Evolutionary conservation across 2,329 filamentous ascomycete species (phyloP), one percentile per base, ranked within the genome.

Genomic region (Atkinsonella hypoxylon): DNA sequence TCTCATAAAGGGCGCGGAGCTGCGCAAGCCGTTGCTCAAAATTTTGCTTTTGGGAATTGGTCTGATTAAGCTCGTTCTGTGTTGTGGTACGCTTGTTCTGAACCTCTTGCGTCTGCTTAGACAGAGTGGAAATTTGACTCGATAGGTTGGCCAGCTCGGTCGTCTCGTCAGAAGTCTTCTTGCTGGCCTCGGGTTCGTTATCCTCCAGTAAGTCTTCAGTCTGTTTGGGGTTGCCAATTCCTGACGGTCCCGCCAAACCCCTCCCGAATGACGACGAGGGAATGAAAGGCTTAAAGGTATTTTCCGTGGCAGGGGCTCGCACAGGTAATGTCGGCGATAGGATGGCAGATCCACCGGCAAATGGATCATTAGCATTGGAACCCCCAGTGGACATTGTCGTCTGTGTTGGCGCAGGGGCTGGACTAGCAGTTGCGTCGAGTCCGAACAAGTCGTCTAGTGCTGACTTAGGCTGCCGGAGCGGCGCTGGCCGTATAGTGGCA

Each of bases 371-470:
- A 49, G 67, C 75, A 63, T 61, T 74, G 13, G 89, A 89, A 31
- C 85, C 84, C 47, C 89, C 88, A 20, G 89, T 91, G 5, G 82
- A 82, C 62, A 87, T 76, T 11, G 79, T 69, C 15, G 74, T 65
- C 57, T 85, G 81, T 38, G 77, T 69, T 47, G 83, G 77, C 9
- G 78, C 72, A 17, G 77, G 70, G 17, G 77, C 71, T 10, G 74
- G 66, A 42, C 72, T 62, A 51, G 73, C 57, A 20, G 66, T 51
- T 61, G 73, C 79, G 64, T 97, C 91, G 18, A 98, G 76, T 1
- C 90, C 91, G 62, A 98, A 97, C 15, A 98, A 72, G 66, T 98
- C 93, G 54, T 98, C 91, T 11, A 94, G 78, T 42, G 91, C 90
- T 49, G 91, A 93, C 59, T 87, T 89, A 4, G 83, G 78, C 26